A percentile compares a stretch with the other conserved stretches of the same genome.
Conservation (phyloP, 805 yeast genomes). For the Metschnikowia dekortorum region DNA sequence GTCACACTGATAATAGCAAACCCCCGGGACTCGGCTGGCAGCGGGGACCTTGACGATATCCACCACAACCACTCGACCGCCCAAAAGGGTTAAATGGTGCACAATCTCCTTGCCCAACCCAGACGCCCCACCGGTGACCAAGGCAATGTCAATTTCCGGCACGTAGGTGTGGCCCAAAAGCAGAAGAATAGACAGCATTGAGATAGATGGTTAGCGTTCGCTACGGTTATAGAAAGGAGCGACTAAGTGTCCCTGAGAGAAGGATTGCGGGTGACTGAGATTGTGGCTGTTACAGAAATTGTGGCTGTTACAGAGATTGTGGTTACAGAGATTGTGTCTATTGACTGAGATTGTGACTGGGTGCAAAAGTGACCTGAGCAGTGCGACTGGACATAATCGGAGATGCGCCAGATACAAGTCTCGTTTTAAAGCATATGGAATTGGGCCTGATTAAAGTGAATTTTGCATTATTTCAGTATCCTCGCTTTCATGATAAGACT, state of each 20-base stretch:
- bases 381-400: no score
- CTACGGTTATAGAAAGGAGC: background rate
- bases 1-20: conserved; percentile 63
- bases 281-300: no score
- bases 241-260: background rate
- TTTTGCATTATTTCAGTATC: no score
- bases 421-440: no score
- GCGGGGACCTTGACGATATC: conserved; percentile 49
- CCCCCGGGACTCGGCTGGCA: conserved; percentile 34
- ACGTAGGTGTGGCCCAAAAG: conserved; percentile 52
- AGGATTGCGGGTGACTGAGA: no score
- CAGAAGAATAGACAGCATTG: background rate
- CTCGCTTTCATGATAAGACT: no score
- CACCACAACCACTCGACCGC: conserved; percentile 57
- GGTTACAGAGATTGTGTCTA: no score
- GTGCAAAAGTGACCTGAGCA: no score
- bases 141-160: conserved; percentile 52
- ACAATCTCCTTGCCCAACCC: conserved; percentile 76
- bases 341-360: no score
- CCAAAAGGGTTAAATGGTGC: conserved; percentile 35
- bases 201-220: background rate
- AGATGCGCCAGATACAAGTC: no score
- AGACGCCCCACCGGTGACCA: conserved; percentile 79
- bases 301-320: no score
- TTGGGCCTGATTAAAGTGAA: no score